These are phyloP conservation scores for Lachnellula willkommii DNA, from an alignment of 2,329 filamentous ascomycete genomes.

Conservation along the genomic window DNA sequence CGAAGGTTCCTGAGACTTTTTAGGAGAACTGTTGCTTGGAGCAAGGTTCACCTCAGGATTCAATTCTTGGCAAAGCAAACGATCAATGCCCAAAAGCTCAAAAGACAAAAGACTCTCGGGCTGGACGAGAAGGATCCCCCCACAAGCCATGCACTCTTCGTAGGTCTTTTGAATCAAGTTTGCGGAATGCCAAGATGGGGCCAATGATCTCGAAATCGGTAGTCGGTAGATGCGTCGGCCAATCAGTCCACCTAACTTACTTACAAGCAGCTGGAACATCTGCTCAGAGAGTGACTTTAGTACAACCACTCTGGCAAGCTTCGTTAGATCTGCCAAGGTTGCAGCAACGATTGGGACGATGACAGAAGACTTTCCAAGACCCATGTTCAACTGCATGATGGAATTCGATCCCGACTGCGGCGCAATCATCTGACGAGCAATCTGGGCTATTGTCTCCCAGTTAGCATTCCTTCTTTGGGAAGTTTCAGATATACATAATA, in stretches of 20 bases:
- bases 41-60: not conserved
- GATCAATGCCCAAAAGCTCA: slow-evolving; percentile 55
- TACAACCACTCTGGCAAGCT: slow-evolving; percentile 54
- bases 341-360: slow-evolving; percentile 61
- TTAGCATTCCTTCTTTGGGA: not conserved
- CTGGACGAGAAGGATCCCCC: slow-evolving; percentile 55
- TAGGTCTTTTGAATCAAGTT: slow-evolving; percentile 36
- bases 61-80: slow-evolving; percentile 30
- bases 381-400: slow-evolving; percentile 66
- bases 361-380: slow-evolving; percentile 63
- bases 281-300: slow-evolving; percentile 57
- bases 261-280: slow-evolving; percentile 51
- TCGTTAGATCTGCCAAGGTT: slow-evolving; percentile 44
- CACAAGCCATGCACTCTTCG: slow-evolving; percentile 40
- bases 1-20: not conserved
- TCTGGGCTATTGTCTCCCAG: slow-evolving; percentile 30
- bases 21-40: not conserved
- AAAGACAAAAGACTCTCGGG: slow-evolving; percentile 62
- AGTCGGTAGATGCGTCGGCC: slow-evolving; percentile 50
- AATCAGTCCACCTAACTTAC: slow-evolving; percentile 51
- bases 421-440: slow-evolving; percentile 51
- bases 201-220: slow-evolving; percentile 51
- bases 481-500: not conserved
- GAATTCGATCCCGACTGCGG: slow-evolving; percentile 39
- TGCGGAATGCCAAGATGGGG: slow-evolving; percentile 31